Evolutionary conservation across 306 rosid genomes (phyloP).

Genomic region (Cucurbita pepo): DNA sequence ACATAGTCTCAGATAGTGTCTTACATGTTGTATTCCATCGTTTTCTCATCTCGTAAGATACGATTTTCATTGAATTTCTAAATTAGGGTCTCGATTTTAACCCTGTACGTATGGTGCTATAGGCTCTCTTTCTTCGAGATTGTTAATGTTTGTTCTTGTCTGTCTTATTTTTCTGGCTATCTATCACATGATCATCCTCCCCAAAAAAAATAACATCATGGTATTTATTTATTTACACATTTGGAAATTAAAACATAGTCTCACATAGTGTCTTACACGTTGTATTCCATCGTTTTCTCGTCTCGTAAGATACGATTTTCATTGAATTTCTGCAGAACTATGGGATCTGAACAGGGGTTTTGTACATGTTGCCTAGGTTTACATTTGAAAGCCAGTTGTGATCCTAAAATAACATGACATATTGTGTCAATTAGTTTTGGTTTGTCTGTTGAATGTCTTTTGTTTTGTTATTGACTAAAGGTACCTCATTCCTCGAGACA

Average conservation of each 20-base stretch:
- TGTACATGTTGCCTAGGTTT: neutral
- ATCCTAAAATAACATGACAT: neutral
- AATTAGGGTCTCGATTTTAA: too few species aligned
- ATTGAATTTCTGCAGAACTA: neutral
- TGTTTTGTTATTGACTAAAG: slow-evolving; percentile 15
- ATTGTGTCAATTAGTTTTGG: neutral
- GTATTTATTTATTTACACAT: neutral
- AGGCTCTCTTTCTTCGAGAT: neutral
- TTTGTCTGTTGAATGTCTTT: neutral
- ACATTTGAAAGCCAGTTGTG: neutral
- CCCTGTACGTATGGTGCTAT: too few species aligned
- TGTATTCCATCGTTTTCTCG: neutral
- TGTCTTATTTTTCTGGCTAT: neutral
- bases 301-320: neutral
- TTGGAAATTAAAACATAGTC: neutral
- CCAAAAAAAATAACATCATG: neutral
- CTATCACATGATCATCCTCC: neutral
- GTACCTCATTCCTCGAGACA: slow-evolving; percentile 77
- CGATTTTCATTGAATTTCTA: too few species aligned
- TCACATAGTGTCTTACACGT: neutral
- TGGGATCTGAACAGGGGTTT: neutral
- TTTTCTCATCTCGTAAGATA: too few species aligned
- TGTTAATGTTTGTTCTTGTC: neutral
- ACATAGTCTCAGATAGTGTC: too few species aligned
- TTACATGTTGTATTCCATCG: too few species aligned